Evolutionary conservation across 2,329 filamentous ascomycete genomes (phyloP), one percentile per base, ranked within the genome.

Genomic region (Penicillium sp.): DNA sequence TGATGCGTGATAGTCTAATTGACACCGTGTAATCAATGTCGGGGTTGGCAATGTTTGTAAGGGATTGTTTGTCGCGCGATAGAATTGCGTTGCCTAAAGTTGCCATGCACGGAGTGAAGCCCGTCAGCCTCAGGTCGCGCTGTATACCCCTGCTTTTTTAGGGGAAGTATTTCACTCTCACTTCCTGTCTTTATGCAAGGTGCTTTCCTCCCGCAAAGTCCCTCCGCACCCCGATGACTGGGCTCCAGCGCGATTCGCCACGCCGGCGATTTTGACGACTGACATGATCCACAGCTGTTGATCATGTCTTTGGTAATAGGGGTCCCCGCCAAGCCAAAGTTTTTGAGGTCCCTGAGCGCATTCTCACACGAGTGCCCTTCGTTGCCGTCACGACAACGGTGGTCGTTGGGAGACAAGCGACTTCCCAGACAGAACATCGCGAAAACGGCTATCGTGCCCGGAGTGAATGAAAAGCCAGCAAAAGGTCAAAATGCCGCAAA

Each of bases 341-440:
- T 0, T 20, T 47, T 51, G 11, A 33, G 40, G 1, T 54, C 11
- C 2, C 46, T 54, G 18, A 60, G 46, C 0, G 67, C 71, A 73
- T 75, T 0, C 74, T 74, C 11, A 76, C 66, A 14, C 73, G 68
- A 0, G 72, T 74, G 0, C 74, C 74, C 24, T 74, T 65, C 11
- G 49, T 48, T 0, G 69, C 65, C 3, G 72, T 56, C 9, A 62
- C 54, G 0, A 72, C 63, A 11, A 76, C 65, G 1, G 69, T 67
- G 0, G 71, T 71, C 0, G 72, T 66, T 1, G 68, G 68, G 1
- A 76, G 56, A 0, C 71, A 68, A 43, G 76, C 69, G 31, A 75
- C 69, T 0, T 65, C 0, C 75, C 75, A 0, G 70, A 70, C 75
- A 73, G n/a, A 72, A 71, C 2, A 72, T 46, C 0, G 69, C 54